A percentile compares a stretch with the other conserved stretches of the same genome.
These are phyloP conservation scores for Melanopsichium pennsylvanicum DNA, from an alignment of 1,284 basidiomycete species.

Conservation along the genomic window DNA sequence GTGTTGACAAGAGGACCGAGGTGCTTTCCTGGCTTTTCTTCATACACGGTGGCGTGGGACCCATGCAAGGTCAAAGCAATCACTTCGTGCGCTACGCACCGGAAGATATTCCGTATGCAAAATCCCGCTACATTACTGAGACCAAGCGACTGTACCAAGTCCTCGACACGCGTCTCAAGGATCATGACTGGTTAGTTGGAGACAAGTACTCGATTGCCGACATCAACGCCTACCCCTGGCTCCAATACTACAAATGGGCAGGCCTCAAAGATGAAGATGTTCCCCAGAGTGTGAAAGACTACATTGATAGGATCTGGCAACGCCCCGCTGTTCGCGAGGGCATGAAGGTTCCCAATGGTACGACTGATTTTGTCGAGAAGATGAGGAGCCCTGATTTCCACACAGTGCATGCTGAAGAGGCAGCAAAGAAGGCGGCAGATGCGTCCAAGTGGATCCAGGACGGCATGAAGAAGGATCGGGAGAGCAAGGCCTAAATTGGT, in stretches of 20 bases:
- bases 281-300: slow-evolving; percentile 20
- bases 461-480: slow-evolving; percentile 44
- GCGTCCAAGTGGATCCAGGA: slow-evolving; percentile 42
- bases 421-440: slow-evolving; percentile 22
- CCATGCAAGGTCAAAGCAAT: slow-evolving; percentile 54
- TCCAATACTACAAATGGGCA: slow-evolving; percentile 41
- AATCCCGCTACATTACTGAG: slow-evolving; percentile 42
- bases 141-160: slow-evolving; percentile 48
- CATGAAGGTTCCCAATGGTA: slow-evolving; percentile 35
- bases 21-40: slow-evolving; percentile 48
- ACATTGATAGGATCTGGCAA: slow-evolving; percentile 36
- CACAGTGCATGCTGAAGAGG: slow-evolving; percentile 12
- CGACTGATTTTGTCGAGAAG: slow-evolving; percentile 31
- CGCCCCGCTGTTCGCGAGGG: slow-evolving; percentile 22
- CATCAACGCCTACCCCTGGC: slow-evolving; percentile 54
- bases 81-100: slow-evolving; percentile 49
- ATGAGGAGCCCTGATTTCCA: slow-evolving; percentile 30
- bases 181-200: slow-evolving; percentile 52
- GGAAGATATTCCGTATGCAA: slow-evolving; percentile 52
- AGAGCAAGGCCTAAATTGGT: slow-evolving; percentile 20
- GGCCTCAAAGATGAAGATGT: slow-evolving; percentile 34
- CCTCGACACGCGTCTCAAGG: slow-evolving; percentile 42
- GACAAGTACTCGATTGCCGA: slow-evolving; percentile 55
- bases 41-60: slow-evolving; percentile 40
- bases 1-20: slow-evolving; percentile 32